A percentile compares a stretch with the other conserved stretches of the same genome.
These are phyloP conservation scores for Ajuga reptans DNA, from an alignment of 305 asterid genomes.

Conservation along the genomic window DNA sequence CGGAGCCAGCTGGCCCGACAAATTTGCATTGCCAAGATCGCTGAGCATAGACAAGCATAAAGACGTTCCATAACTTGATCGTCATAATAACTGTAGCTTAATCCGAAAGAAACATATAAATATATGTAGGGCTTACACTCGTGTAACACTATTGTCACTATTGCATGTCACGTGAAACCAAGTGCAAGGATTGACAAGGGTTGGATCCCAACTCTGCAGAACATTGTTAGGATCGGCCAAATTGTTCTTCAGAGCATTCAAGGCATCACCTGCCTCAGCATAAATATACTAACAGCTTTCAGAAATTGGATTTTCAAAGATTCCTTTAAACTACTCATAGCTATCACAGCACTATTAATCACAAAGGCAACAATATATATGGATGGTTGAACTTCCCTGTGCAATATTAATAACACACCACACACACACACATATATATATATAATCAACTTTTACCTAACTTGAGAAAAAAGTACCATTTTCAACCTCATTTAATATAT, in stretches of 20 bases:
- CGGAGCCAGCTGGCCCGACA: constrained; percentile 68
- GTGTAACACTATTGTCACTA: constrained; percentile 60
- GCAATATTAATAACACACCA: not conserved
- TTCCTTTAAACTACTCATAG: not conserved
- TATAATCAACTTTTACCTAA: not conserved
- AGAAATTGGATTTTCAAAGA: not conserved
- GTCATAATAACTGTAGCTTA: not conserved
- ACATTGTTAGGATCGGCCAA: constrained; percentile 76
- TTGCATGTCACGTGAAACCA: constrained; percentile 92
- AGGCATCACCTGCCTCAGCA: constrained; percentile 68
- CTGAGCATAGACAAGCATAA: constrained; percentile 32
- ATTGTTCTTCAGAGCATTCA: constrained; percentile 62
- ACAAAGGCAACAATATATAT: not conserved
- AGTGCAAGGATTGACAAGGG: constrained; percentile 82
- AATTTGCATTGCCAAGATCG: constrained; percentile 90
- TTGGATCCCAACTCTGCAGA: constrained; percentile 90
- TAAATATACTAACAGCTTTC: constrained; percentile 14
- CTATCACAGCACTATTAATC: constrained; percentile 3
- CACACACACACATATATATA: not conserved
- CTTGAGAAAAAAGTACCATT: not conserved
- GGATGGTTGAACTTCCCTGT: not conserved
- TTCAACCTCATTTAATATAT: not conserved
- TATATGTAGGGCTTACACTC: constrained; percentile 54
- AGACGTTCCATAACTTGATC: constrained; percentile 12
- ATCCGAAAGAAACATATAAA: not conserved